phyloP scores from a whole-genome alignment of 148 eudicot species.

The Fallopia convolvulus region DNA sequence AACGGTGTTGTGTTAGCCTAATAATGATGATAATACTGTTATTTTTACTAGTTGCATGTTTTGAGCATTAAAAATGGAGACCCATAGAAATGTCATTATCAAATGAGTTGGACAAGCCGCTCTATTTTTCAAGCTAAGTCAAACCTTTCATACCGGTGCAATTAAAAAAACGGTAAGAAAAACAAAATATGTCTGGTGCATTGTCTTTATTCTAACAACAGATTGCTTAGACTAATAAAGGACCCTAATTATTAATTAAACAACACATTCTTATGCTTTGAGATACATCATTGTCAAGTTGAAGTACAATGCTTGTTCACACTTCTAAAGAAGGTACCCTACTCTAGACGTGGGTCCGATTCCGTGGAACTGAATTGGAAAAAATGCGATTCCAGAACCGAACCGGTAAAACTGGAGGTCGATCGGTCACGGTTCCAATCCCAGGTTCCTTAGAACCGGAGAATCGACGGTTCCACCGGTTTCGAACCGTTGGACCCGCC shows the following conservation, averaged over 20 bases:
- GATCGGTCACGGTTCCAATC: no score
- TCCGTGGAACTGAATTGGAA: no score
- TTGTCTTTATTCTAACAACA: neutral
- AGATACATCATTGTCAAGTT: no score
- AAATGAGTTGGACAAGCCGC: neutral
- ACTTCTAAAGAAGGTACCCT: no score
- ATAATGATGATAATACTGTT: neutral
- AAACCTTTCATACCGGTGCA: neutral
- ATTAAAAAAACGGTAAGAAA: neutral
- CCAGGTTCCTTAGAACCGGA: no score
- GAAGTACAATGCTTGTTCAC: no score
- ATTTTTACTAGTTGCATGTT: neutral
- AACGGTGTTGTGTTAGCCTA: neutral
- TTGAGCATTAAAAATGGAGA: neutral
- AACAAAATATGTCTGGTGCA: neutral
- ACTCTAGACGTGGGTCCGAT: no score
- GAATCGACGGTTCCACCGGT: no score
- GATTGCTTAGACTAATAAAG: neutral
- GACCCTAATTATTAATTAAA: neutral
- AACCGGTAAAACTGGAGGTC: no score
- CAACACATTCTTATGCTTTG: neutral
- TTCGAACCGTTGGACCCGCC: no score
- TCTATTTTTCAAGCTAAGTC: neutral
- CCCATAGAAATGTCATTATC: neutral
- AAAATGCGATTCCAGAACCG: no score